A percentile compares a stretch with the other conserved stretches of the same genome.
Evolutionary conservation across 805 yeast species (phyloP).

Genomic region (Teunomyces gatunensis): DNA sequence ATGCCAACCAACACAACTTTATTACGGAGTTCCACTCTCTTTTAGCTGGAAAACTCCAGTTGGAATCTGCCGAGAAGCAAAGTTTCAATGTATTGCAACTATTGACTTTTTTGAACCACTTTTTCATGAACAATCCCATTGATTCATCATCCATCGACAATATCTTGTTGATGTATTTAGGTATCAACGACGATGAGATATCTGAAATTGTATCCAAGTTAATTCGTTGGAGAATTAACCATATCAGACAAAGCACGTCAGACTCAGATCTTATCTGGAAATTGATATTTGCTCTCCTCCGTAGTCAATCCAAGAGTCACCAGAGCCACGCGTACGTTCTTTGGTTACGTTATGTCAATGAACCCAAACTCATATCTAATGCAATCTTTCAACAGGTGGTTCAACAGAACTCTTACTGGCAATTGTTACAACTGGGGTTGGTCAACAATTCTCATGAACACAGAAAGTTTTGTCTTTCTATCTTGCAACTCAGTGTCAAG

Average conservation of each 20-base stretch:
- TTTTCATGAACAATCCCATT: conserved; percentile 20
- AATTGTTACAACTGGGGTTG: conserved; percentile 52
- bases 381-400: conserved; percentile 27
- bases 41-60: conserved; percentile 2
- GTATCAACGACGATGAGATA: conserved; percentile 36
- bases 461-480: conserved; percentile 65
- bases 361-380: conserved; percentile 12
- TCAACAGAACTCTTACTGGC: conserved; percentile 45
- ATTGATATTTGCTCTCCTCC: conserved; percentile 36
- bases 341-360: conserved; percentile 53
- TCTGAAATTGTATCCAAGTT: conserved; percentile 37
- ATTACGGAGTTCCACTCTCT: conserved; percentile 13
- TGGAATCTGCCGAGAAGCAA: background rate
- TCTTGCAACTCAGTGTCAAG: conserved; percentile 60
- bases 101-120: conserved; percentile 36
- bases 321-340: conserved; percentile 47
- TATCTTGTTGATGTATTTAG: conserved; percentile 31
- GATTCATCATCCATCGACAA: conserved; percentile 13
- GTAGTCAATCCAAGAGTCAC: conserved; percentile 20
- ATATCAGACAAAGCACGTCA: conserved; percentile 19
- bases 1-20: conserved; percentile 12
- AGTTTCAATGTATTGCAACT: conserved; percentile 11
- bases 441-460: conserved; percentile 59
- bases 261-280: conserved; percentile 42
- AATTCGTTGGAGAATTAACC: conserved; percentile 53